A percentile compares a stretch with the other conserved stretches of the same genome.
Conservation (phyloP, 106 monocot species). For the Alisma plantagoaquatica region DNA sequence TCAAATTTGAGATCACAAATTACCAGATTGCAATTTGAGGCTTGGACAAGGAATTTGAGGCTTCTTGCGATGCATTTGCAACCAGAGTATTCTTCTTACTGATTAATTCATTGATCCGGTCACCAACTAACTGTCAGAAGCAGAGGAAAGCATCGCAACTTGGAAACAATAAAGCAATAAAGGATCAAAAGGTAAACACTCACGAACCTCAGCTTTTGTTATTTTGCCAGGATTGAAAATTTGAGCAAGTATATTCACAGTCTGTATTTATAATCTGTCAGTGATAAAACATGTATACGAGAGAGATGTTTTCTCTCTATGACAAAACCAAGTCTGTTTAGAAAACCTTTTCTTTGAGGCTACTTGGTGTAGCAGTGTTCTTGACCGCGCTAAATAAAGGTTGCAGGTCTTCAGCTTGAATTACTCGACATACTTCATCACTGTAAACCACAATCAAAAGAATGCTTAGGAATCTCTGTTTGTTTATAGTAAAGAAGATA, state of each 20-base stretch:
- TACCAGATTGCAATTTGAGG: neutral
- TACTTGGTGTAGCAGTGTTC: slow-evolving; percentile 23
- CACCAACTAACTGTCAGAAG: no score
- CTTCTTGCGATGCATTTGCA: neutral
- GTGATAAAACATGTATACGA: slow-evolving; percentile 1
- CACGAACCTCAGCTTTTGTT: slow-evolving; percentile 39
- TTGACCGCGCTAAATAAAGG: slow-evolving; percentile 40
- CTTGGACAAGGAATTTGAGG: neutral
- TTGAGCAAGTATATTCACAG: slow-evolving; percentile 43
- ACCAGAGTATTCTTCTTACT: no score
- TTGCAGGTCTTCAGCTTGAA: slow-evolving; percentile 46
- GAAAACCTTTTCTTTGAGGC: slow-evolving; percentile 52
- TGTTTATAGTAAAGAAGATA: no score
- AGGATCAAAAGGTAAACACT: neutral
- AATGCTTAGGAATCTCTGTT: no score
- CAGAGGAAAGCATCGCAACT: no score
- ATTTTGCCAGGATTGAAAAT: slow-evolving; percentile 31
- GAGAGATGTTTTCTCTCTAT: no score
- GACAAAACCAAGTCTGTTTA: neutral
- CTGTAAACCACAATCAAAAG: slow-evolving; percentile 32
- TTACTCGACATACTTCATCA: slow-evolving; percentile 30
- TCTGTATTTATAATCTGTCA: slow-evolving; percentile 32
- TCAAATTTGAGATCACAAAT: no score
- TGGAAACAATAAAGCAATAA: slow-evolving; percentile 10
- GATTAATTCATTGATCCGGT: no score